A percentile compares a stretch with the other conserved stretches of the same genome.
Conservation (phyloP, 495 filamentous ascomycete genomes). For the Podospora fimiseda region DNA sequence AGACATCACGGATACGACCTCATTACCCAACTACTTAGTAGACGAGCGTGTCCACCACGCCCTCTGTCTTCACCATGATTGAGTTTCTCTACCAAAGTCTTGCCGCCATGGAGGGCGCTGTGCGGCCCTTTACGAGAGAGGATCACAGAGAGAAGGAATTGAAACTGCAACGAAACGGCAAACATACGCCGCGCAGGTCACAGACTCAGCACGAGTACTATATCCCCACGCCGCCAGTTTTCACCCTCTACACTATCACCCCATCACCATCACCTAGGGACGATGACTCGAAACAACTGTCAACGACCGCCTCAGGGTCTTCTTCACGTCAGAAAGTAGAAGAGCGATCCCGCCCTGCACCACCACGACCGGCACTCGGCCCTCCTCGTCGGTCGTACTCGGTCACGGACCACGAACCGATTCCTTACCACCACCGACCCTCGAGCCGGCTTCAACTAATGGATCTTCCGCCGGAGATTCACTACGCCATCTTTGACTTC, state of each 20-base stretch:
- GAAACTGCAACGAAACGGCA: conserved; percentile 7
- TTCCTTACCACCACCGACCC: conserved; percentile 34
- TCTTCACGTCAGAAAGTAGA: too few species aligned
- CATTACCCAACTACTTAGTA: too few species aligned
- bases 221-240: conserved; percentile 15
- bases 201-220: conserved; percentile 30
- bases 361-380: conserved; percentile 22
- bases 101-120: conserved; percentile 9
- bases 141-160: conserved; percentile 25
- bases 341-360: conserved; percentile 2
- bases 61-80: conserved; percentile 21
- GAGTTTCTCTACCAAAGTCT: conserved; percentile 20
- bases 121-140: conserved; percentile 21
- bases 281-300: background rate
- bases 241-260: conserved; percentile 15
- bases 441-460: conserved; percentile 31
- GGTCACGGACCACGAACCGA: conserved; percentile 41
- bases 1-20: background rate
- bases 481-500: conserved; percentile 47
- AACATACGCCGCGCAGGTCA: conserved; percentile 25
- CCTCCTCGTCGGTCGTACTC: conserved; percentile 41
- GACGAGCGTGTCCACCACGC: too few species aligned
- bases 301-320: too few species aligned
- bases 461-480: conserved; percentile 53
- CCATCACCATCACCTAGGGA: conserved; percentile 10